Percentiles rank a stretch among this genome's conserved stretches.
Conservation (phyloP, 2,329 filamentous ascomycete genomes). For the Chaetothyriales sp. region DNA sequence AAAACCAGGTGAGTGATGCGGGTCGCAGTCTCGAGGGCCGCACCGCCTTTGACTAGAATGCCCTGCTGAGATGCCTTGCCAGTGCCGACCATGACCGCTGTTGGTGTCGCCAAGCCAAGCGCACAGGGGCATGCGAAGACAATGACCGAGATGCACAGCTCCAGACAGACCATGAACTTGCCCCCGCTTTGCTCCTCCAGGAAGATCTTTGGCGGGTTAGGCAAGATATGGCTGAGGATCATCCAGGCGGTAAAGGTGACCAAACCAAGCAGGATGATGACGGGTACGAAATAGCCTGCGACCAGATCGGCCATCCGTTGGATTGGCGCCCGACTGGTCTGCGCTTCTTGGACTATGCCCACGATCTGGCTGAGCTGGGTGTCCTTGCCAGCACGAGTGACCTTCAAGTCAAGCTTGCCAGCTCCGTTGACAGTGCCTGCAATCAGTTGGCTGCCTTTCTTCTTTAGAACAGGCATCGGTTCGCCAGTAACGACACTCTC, state of each 20-base stretch:
- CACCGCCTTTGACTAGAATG: slow-evolving; percentile 94
- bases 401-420: slow-evolving; percentile 78
- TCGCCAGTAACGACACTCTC: slow-evolving; percentile 99
- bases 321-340: slow-evolving; percentile 86
- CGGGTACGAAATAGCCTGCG: slow-evolving; percentile 85
- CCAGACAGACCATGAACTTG: slow-evolving; percentile 88
- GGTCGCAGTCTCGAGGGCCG: slow-evolving; percentile 76
- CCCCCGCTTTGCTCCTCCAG: slow-evolving; percentile 65
- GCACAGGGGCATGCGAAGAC: slow-evolving; percentile 96
- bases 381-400: slow-evolving; percentile 81
- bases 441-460: slow-evolving; percentile 62
- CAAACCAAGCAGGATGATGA: slow-evolving; percentile 70
- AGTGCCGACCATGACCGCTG: slow-evolving; percentile 98
- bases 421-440: slow-evolving; percentile 92
- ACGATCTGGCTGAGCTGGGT: slow-evolving; percentile 97
- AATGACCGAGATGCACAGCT: slow-evolving; percentile 95
- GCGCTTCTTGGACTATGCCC: slow-evolving; percentile 92
- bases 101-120: slow-evolving; percentile 87
- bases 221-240: slow-evolving; percentile 73
- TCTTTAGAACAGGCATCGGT: slow-evolving; percentile 86
- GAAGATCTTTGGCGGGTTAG: slow-evolving; percentile 80
- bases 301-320: slow-evolving; percentile 82
- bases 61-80: slow-evolving; percentile 89
- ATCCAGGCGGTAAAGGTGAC: slow-evolving; percentile 86
- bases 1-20: slow-evolving; percentile 81